Evolutionary conservation across 768 basidiomycete species (phyloP).

Genomic region (Amanita jacksonii): DNA sequence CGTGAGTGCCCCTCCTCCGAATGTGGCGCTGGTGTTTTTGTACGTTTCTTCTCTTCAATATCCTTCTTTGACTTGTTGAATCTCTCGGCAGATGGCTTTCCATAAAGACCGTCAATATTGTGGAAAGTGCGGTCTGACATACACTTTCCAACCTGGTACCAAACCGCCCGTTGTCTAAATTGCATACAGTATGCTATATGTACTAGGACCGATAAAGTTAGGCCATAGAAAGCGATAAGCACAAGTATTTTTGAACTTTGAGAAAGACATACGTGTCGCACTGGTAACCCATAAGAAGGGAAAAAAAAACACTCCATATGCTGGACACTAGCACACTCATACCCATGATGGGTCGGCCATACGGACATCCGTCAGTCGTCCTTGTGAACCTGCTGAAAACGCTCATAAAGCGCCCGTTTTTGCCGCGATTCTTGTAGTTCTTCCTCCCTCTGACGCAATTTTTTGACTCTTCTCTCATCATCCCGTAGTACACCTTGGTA

Average conservation of each 20-base stretch:
- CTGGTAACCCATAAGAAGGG: background rate
- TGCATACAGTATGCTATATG: background rate
- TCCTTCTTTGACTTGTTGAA: slow-evolving; percentile 14
- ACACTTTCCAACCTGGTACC: slow-evolving; percentile 73
- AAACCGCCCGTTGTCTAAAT: slow-evolving; percentile 60
- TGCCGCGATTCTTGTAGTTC: slow-evolving; percentile 50
- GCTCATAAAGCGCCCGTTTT: slow-evolving; percentile 61
- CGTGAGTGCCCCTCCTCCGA: slow-evolving; percentile 88
- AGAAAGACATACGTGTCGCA: no score
- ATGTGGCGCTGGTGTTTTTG: slow-evolving; percentile 81
- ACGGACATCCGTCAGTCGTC: background rate
- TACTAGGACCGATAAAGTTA: no score
- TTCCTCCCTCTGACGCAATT: slow-evolving; percentile 56
- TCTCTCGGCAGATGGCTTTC: slow-evolving; percentile 79
- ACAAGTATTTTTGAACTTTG: no score
- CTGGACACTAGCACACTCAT: no score
- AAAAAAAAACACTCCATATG: no score
- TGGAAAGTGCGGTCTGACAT: slow-evolving; percentile 88
- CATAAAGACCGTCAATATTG: slow-evolving; percentile 98
- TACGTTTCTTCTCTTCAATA: slow-evolving; percentile 27
- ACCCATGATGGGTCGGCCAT: no score
- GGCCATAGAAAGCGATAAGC: no score
- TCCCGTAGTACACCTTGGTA: slow-evolving; percentile 85
- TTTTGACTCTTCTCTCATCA: slow-evolving; percentile 70
- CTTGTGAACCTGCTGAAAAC: slow-evolving; percentile 29